Base-by-base conservation (phyloP, 441 rosid species). In the Aleurites moluccanus region DNA sequence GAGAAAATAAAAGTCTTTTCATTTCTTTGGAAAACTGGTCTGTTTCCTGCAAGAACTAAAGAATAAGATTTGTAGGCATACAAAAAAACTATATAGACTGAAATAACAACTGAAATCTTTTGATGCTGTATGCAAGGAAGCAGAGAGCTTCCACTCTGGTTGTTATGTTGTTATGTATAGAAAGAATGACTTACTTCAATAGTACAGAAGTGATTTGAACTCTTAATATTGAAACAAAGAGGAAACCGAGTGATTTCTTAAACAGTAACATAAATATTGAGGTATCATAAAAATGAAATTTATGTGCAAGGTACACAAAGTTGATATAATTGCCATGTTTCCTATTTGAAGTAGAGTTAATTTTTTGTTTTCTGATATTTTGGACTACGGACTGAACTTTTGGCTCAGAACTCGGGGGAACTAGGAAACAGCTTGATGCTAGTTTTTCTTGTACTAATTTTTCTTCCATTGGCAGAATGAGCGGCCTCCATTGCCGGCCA, bases 401-500 rank as follows among this genome's bases (percentile, higher is more conserved):
- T 61, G 5, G 42, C 10, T 42, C n/a, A 30, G 38, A 28, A 25
- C 2, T 35, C 38, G 47, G 25, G 67, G 4, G 67, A 13, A 64
- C 11, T 65, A 10, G 53, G 69, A n/a, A 42, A 65, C 14, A 25
- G 6, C 53, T 67, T 45, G 67, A n/a, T 38, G 67, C 4, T 64
- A 28, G 15, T 2, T 64, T 38, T 23, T 9, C 6, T 14, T 67
- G 6, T 28, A 25, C 42, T 42, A 10, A 2, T 74, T 67, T 61
- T 40, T 28, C 9, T 2, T 83, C 40, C 69, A 74, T 64, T 73
- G 74, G 69, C 90, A 94, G 99, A 92, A 91, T 50, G 97, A 91
- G 83, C 80, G 99, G 67, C 99, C 99, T 25, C 97, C 97, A 38
- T 57, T 94, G 70, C 97, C 96, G 0, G 97, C 91, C 14, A 94